Base-by-base conservation (phyloP, 2,329 filamentous ascomycete genomes). In the Colletotrichum paranaense region DNA sequence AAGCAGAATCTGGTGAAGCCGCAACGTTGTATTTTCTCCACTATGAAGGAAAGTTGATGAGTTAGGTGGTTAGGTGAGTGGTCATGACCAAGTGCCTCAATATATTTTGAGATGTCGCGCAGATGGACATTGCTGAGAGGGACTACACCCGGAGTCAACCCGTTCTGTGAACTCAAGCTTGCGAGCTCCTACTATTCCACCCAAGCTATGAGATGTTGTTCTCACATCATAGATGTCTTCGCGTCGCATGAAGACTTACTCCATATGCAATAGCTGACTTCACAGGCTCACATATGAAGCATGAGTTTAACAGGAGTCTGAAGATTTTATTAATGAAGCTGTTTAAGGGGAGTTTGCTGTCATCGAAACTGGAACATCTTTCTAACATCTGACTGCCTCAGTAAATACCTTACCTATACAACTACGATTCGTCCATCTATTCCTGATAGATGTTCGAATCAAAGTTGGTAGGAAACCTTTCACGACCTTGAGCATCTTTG, bases 401-500 rank as follows among this genome's bases (percentile, higher is more conserved):
- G 32, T 12, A 32, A 11, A 32, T 32, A 3, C 2, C 30, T 11
- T 11, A 35, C 32, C 11, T 9, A 35, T 35, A 35, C 32, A 35
- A 35, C 32, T 35, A 35, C 32, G n/a, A n/a, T n/a, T 4, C n/a
- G 2, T 3, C 5, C 38, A 42, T n/a, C 14, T n/a, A 46, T n/a
- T 75, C 58, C 3, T 75, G 73, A 46, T 78, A 78, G 9, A 78
- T 78, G 52, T 78, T 74, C 53, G 70, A 74, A 55, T 78, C 74
- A 64, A 76, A 77, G 57, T 62, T 57, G 19, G 46, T 68, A 52
- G 74, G 69, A 63, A 90, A 86, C 66, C 75, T 76, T 6, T 86
- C 83, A 72, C 86, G 83, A 1, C 86, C 88, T 49, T 86, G 82
- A 0, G 89, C 89, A 63, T 86, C 84, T 56, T 84, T 84, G 73